Evolutionary conservation across 2,329 filamentous ascomycete genomes (phyloP), one percentile per base, ranked within the genome.

Genomic region (Xylaria sp.): DNA sequence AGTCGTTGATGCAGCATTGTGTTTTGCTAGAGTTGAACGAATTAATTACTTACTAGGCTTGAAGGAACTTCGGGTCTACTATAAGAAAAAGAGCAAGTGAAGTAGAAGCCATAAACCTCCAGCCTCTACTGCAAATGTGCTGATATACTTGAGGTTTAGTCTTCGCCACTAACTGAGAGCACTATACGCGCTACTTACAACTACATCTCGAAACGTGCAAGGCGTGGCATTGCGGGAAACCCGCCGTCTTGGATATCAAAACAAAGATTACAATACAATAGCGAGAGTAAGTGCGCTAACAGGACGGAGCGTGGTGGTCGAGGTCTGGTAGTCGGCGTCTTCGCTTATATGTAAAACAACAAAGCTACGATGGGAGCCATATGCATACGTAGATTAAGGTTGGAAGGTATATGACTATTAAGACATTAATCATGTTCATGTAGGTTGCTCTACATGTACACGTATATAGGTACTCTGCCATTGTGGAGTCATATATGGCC

Each of bases 401-500:
- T 2, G 2, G 23, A 5, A 51, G 17, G 11, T 7, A 49, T 5
- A 51, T n/a, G 15, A n/a, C 31, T 31, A 4, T 26, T n/a, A 17
- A 51, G 48, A n/a, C 13, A 13, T 54, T 36, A 31, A 15, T 26
- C 2, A 33, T 54, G 17, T 54, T 54, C 28, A n/a, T 36, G 7
- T 53, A 31, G 33, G 38, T 13, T 44, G 44, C 38, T 4, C 17
- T n/a, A 20, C 2, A 42, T 2, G 23, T 23, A 23, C 23, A 23
- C 23, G 2, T 23, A 23, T 23, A 23, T 23, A 23, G 23, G 23
- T 28, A 15, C 13, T 46, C 26, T 9, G 3, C 9, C 7, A 26
- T 4, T 44, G 54, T 51, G 56, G 36, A 40, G 36, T 42, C 42
- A 10, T 15, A 57, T 56, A 36, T 42, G 13, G 33, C 64, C 64